Evolutionary conservation across 2,329 filamentous ascomycete genomes (phyloP).

Genomic region (Cytospora piceicola): DNA sequence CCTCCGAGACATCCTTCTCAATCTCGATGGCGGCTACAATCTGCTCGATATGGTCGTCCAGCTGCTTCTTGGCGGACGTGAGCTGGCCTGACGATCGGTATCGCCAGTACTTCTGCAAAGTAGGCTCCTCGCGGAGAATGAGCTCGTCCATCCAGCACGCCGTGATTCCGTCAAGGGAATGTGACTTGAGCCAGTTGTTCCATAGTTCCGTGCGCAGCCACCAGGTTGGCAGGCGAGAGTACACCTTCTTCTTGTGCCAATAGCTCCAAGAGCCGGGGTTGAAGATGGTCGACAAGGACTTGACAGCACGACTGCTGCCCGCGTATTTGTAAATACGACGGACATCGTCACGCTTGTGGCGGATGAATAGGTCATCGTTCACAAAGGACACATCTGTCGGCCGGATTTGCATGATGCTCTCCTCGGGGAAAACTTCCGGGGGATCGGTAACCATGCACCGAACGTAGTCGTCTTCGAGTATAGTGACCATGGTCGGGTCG

Average conservation of each 20-base stretch:
- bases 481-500: constrained; percentile 42
- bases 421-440: constrained; percentile 38
- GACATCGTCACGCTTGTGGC: constrained; percentile 39
- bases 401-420: constrained; percentile 37
- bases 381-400: constrained; percentile 40
- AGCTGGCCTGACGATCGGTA: constrained; percentile 49
- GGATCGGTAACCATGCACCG: constrained; percentile 34
- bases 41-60: constrained; percentile 43
- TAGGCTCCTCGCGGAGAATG: constrained; percentile 49
- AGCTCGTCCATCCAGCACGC: constrained; percentile 56
- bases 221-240: constrained; percentile 48
- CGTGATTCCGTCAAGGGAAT: constrained; percentile 51
- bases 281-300: constrained; percentile 34
- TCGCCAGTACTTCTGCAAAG: constrained; percentile 51
- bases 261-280: constrained; percentile 36
- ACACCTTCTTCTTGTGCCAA: constrained; percentile 36
- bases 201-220: constrained; percentile 53
- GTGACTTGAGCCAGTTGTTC: constrained; percentile 52
- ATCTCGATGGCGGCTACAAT: constrained; percentile 45
- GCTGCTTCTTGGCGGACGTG: constrained; percentile 46
- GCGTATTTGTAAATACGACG: constrained; percentile 35
- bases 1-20: constrained; percentile 44
- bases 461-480: constrained; percentile 35
- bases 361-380: constrained; percentile 42
- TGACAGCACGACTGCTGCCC: constrained; percentile 27